phyloP scores from a whole-genome alignment of 805 yeast genomes.

The Yarrowia sp. region DNA sequence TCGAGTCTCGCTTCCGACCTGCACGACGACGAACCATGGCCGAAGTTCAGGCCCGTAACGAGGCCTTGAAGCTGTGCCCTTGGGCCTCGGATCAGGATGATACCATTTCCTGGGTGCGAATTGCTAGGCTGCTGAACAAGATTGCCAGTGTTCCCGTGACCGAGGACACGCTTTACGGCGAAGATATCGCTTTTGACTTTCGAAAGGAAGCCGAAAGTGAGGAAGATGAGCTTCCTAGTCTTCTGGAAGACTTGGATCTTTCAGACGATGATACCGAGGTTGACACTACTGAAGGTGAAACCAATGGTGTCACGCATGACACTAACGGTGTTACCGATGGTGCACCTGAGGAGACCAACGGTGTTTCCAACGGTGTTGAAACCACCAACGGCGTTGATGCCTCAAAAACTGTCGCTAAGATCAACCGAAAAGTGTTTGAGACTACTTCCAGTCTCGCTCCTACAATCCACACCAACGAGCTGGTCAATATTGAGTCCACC shows the following conservation, averaged over 20 bases:
- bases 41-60: background rate
- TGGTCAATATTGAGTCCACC: background rate
- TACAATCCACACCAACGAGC: constrained; percentile 3
- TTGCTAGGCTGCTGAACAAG: background rate
- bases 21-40: background rate
- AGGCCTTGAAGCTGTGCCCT: constrained; percentile 14
- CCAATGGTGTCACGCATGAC: background rate
- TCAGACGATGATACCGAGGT: too few relatives aligned
- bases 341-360: background rate
- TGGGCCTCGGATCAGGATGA: constrained; percentile 1
- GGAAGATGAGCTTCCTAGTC: background rate
- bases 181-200: constrained; percentile 15
- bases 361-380: too few relatives aligned
- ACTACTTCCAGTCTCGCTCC: background rate
- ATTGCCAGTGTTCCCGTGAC: background rate
- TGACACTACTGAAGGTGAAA: too few relatives aligned
- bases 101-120: background rate
- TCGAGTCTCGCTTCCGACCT: too few relatives aligned
- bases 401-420: background rate
- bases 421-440: background rate
- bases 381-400: background rate
- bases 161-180: background rate
- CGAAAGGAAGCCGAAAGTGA: background rate
- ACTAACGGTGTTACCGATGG: background rate
- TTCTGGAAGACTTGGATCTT: background rate